Evolutionary conservation across 2,329 filamentous ascomycete genomes (phyloP).

Genomic region (Hyphodiscus sp.): DNA sequence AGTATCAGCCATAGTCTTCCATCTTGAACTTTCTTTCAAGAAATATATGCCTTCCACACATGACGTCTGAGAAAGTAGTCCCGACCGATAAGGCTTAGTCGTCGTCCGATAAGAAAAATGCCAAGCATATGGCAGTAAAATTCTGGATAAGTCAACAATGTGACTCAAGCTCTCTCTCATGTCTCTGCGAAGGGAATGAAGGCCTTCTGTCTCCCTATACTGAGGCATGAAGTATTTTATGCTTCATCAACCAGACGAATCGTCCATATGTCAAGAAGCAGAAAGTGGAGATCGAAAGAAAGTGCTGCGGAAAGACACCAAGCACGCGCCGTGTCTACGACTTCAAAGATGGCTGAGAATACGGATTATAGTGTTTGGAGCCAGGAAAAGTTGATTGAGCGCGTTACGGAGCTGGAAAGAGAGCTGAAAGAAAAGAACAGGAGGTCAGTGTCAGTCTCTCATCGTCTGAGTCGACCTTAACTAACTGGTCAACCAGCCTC

Average conservation of each 20-base stretch:
- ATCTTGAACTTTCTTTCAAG: slow-evolving; percentile 11
- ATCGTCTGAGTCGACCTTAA: not conserved
- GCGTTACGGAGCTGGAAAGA: slow-evolving; percentile 61
- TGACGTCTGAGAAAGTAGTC: not conserved
- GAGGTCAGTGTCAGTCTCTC: slow-evolving; percentile 13
- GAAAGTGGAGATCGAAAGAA: slow-evolving; percentile 13
- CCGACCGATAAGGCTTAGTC: slow-evolving; percentile 3
- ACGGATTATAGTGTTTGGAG: slow-evolving; percentile 60
- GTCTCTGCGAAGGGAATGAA: slow-evolving; percentile 10
- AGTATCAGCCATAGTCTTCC: slow-evolving; percentile 29
- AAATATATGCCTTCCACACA: not conserved
- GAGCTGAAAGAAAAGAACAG: slow-evolving; percentile 50
- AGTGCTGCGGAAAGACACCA: slow-evolving; percentile 4
- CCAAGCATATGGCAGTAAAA: not conserved
- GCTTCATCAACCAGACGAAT: not conserved
- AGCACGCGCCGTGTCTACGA: slow-evolving; percentile 8
- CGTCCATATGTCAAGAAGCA: slow-evolving; percentile 14
- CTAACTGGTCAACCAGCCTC: not conserved
- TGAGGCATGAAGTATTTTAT: slow-evolving; percentile 6
- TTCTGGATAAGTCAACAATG: not conserved
- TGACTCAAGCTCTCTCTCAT: slow-evolving; percentile 2
- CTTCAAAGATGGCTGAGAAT: slow-evolving; percentile 18
- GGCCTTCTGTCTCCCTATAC: slow-evolving; percentile 1
- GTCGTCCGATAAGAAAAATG: not conserved
- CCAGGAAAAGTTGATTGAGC: slow-evolving; percentile 59